phyloP scores from a whole-genome alignment of 805 yeast species.

The Zygotorulaspora danielsina region DNA sequence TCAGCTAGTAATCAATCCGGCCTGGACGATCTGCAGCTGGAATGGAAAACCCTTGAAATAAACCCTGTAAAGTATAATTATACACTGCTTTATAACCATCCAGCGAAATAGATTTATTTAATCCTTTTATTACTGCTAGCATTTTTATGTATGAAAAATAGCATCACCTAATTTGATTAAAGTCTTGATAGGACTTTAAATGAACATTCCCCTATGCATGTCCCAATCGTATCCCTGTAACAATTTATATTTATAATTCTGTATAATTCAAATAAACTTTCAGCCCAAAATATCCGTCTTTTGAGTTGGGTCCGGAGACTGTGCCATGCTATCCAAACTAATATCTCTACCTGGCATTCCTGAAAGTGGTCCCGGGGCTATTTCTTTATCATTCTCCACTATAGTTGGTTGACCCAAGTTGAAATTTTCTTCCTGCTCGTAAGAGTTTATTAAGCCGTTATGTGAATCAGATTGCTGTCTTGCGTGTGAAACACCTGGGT shows the following conservation, averaged over 20 bases:
- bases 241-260: neutral
- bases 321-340: constrained; percentile 20
- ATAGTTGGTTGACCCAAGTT: constrained; percentile 14
- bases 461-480: constrained; percentile 31
- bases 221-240: too few relatives aligned
- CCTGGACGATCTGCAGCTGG: constrained; percentile 5
- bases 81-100: neutral
- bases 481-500: constrained; percentile 24
- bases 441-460: constrained; percentile 30
- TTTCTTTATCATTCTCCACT: constrained; percentile 8
- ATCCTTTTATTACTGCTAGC: too few relatives aligned
- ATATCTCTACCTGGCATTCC: constrained; percentile 20
- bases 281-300: constrained; percentile 16
- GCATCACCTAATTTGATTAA: too few relatives aligned
- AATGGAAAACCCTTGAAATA: constrained; percentile 15
- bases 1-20: constrained; percentile 2
- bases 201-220: too few relatives aligned
- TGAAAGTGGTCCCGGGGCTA: constrained; percentile 1
- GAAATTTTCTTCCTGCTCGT: constrained; percentile 20
- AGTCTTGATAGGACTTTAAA: too few relatives aligned
- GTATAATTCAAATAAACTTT: constrained; percentile 3
- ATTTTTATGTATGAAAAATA: too few relatives aligned
- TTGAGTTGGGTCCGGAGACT: constrained; percentile 13
- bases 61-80: constrained; percentile 7
- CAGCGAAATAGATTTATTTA: neutral